Conservation (phyloP, 1,284 basidiomycete species). For the Trametes polyzona region DNA sequence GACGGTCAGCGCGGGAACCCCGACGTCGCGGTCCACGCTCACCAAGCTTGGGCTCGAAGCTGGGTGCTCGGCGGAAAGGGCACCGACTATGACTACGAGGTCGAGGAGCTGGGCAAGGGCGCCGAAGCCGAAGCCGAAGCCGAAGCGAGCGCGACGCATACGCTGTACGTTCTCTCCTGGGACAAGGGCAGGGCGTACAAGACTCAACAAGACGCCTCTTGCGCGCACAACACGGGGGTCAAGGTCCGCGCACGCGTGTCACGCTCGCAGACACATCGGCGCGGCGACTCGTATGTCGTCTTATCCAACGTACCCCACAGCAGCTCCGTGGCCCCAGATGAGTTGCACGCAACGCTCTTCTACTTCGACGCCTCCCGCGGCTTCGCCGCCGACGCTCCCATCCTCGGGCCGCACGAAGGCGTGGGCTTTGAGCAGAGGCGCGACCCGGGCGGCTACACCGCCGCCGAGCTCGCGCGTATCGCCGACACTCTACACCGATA, state of each 20-base stretch:
- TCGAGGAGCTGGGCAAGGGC: neutral
- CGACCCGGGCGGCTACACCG: neutral
- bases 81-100: neutral
- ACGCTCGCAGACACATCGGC: neutral
- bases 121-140: neutral
- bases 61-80: neutral
- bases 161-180: neutral
- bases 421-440: neutral
- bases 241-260: neutral
- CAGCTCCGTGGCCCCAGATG: neutral
- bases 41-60: neutral
- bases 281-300: neutral
- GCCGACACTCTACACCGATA: neutral
- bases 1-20: neutral
- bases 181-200: neutral
- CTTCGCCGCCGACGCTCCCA: neutral
- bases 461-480: neutral
- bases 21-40: neutral
- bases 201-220: neutral
- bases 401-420: neutral
- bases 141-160: neutral
- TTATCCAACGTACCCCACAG: neutral
- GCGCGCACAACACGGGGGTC: neutral
- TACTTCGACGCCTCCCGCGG: neutral
- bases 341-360: neutral